A percentile compares a stretch with the other conserved stretches of the same genome.
Evolutionary conservation across 2,329 filamentous ascomycete species (phyloP).

Genomic region (Xylariomycetidae sp.): DNA sequence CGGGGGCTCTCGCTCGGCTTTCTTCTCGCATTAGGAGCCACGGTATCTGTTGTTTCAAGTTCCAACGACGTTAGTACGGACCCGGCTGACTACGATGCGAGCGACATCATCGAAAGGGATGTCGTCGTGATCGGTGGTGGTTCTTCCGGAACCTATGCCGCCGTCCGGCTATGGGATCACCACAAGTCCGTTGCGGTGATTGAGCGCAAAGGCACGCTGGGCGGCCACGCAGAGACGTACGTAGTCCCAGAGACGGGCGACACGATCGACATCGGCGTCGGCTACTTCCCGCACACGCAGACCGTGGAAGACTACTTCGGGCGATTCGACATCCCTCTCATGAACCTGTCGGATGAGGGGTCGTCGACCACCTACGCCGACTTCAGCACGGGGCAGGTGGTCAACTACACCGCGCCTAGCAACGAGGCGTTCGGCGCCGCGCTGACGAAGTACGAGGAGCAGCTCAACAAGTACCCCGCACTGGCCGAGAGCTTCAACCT

Average conservation of each 20-base stretch:
- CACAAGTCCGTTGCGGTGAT: constrained; percentile 28
- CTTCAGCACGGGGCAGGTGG: neutral
- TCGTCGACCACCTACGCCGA: neutral
- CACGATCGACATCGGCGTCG: constrained; percentile 4
- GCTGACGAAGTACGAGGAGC: neutral
- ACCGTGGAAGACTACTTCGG: constrained; percentile 7
- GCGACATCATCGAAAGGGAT: constrained; percentile 15
- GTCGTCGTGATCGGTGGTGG: constrained; percentile 30
- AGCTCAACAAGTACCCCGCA: constrained; percentile 7
- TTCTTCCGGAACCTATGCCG: constrained; percentile 27
- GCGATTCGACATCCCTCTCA: constrained; percentile 1
- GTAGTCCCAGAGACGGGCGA: constrained; percentile 3
- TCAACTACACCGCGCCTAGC: neutral
- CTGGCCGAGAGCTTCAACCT: constrained; percentile 8
- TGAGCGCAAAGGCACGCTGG: constrained; percentile 27
- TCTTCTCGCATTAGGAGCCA: no score
- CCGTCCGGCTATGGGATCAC: constrained; percentile 24
- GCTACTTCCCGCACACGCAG: constrained; percentile 3
- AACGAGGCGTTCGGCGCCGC: constrained; percentile 6
- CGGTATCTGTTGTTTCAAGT: no score
- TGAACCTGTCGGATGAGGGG: neutral
- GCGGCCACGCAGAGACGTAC: constrained; percentile 16
- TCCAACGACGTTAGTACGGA: neutral
- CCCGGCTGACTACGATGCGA: neutral
- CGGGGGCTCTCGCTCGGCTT: no score